Evolutionary conservation across 441 rosid species (phyloP).

Genomic region (Breynia disticha): DNA sequence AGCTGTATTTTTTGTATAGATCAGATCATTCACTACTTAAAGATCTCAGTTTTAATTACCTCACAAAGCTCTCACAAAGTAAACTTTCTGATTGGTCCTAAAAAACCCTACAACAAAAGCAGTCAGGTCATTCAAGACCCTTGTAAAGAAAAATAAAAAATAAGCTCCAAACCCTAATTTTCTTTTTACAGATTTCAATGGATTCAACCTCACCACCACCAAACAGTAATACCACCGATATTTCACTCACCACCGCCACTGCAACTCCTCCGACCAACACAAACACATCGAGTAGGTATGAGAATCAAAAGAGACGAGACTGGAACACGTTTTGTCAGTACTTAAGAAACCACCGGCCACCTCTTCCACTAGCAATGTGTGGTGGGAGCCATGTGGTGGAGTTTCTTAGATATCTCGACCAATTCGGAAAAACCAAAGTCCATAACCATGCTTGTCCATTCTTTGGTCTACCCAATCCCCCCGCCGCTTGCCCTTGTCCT

Average conservation of each 20-base stretch:
- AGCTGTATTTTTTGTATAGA: too few species aligned
- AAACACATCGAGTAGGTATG: slow-evolving; percentile 47
- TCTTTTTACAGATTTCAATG: too few species aligned
- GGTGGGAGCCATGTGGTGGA: slow-evolving; percentile 76
- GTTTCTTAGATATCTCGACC: slow-evolving; percentile 71
- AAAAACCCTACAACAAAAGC: too few species aligned
- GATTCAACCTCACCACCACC: too few species aligned
- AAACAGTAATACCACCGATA: slow-evolving; percentile 3
- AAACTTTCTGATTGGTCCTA: too few species aligned
- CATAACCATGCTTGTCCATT: slow-evolving; percentile 65
- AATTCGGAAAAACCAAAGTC: slow-evolving; percentile 81
- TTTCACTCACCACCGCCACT: slow-evolving; percentile 3
- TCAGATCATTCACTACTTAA: too few species aligned
- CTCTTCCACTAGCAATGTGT: slow-evolving; percentile 55
- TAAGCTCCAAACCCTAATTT: too few species aligned
- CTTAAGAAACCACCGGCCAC: slow-evolving; percentile 67
- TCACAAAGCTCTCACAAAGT: too few species aligned
- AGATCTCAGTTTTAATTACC: too few species aligned
- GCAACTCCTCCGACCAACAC: slow-evolving; percentile 15
- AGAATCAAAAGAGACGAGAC: slow-evolving; percentile 77
- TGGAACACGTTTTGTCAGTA: slow-evolving; percentile 94
- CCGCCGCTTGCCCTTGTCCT: slow-evolving; percentile 79
- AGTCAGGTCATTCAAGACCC: too few species aligned
- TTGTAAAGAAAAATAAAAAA: too few species aligned
- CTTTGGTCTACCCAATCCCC: slow-evolving; percentile 75